Evolutionary conservation across 2,329 filamentous ascomycete genomes (phyloP), one percentile per base, ranked within the genome.

Genomic region (Xylariaceae sp.): DNA sequence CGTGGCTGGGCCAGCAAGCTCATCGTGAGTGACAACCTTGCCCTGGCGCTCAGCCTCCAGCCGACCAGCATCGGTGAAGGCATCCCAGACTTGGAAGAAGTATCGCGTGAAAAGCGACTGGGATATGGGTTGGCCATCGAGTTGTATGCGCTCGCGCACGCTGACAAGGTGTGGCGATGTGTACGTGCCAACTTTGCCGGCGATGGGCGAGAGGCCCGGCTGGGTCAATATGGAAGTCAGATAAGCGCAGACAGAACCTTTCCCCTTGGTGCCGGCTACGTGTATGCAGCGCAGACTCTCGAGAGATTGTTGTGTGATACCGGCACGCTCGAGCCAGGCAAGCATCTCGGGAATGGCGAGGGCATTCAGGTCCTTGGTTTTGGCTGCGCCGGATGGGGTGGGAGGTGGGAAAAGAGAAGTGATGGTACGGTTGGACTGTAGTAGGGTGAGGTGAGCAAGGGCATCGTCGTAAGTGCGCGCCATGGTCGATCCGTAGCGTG

Each of bases 221-320:
- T 55, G 69, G 3, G 73, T 67, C n/a, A 95, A 71, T 48, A 95
- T 87, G 2, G 83, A 83, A 12, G 89, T 88, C 16, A 89, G 78
- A 61, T 90, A 91, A 9, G 90, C 85, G 50, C 86, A 88, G 1
- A 89, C 89, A 2, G 87, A 93, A 31, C 90, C 90, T 64, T 96
- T 97, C 45, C 91, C 91, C 63, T 96, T 97, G 4, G 90, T 96
- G 11, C 91, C 91, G 1, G 91, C 87, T 34, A 97, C 81, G 61
- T 97, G 91, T 46, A 97, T 80, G 51, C 73, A 74, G 13, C 64
- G 41, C 3, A 58, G 47, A 4, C 15, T 33, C 13, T 4, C 4
- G 15, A 17, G 33, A 7, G 33, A 12, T 7, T 12, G n/a, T 8
- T 12, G 9, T 6, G 33, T 35, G 65, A 95, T 87, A 37, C 88